Evolutionary conservation across 768 basidiomycete genomes (phyloP).

Genomic region (Mycena vulgaris): DNA sequence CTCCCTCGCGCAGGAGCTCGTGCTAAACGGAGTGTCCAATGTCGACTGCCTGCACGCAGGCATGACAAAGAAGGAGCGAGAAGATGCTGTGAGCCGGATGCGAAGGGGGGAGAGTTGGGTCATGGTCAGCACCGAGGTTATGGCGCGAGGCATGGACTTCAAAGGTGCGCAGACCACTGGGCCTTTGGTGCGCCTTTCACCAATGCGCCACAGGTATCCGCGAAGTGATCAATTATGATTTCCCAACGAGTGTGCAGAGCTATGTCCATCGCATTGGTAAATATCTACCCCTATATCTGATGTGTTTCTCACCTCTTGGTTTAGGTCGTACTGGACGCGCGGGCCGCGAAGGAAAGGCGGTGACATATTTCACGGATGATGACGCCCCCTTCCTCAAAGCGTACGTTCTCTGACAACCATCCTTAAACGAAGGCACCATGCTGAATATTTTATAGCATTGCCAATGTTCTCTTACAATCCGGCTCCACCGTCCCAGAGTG

Average conservation of each 20-base stretch:
- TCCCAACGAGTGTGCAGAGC: slow-evolving; percentile 95
- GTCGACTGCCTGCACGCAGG: slow-evolving; percentile 95
- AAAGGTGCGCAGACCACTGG: slow-evolving; percentile 74
- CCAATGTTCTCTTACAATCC: slow-evolving; percentile 95
- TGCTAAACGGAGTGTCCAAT: slow-evolving; percentile 82
- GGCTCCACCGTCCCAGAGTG: slow-evolving; percentile 94
- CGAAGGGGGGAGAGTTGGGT: slow-evolving; percentile 94
- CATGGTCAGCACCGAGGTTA: slow-evolving; percentile 95
- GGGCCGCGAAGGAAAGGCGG: slow-evolving; percentile 91
- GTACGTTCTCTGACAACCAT: slow-evolving; percentile 61
- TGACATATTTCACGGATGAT: slow-evolving; percentile 96
- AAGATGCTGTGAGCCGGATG: slow-evolving; percentile 89
- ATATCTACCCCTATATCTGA: neutral
- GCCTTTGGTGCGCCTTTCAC: neutral
- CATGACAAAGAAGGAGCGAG: slow-evolving; percentile 88
- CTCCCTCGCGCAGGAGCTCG: slow-evolving; percentile 86
- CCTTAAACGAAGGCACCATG: neutral
- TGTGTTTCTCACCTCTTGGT: neutral
- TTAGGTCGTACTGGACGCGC: slow-evolving; percentile 91
- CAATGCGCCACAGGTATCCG: slow-evolving; percentile 27
- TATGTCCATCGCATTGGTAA: slow-evolving; percentile 92
- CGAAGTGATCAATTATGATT: slow-evolving; percentile 97
- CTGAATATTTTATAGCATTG: slow-evolving; percentile 71
- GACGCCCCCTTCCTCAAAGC: slow-evolving; percentile 94
- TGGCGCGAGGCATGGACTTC: slow-evolving; percentile 99